Base-by-base conservation (phyloP, 176 grass and related monocot genomes). In the Phoenix dactylifera region DNA sequence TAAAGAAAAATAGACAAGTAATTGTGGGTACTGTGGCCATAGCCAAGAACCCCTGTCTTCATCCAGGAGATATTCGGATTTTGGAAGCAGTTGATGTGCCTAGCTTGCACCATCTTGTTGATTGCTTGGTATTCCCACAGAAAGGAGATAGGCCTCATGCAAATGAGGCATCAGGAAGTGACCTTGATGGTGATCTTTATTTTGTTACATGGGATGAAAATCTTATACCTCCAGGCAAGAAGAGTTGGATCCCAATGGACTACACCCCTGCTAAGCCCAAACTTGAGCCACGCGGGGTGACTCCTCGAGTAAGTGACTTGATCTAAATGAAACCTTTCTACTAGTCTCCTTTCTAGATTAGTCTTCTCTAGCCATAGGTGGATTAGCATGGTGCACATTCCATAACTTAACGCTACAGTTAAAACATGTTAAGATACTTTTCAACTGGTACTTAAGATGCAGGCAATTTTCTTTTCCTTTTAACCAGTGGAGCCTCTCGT, bases 131-230 rank as follows among this genome's bases (percentile, higher is more conserved):
- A 28, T 95, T 95, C 58, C 86, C 90, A 16, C 65, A 77, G 58
- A 89, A 84, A 26, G 90, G 86, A 63, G 90, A 90, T 58, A 86
- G 90, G 67, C 90, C 90, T 53, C 90, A 95, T 68, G 49, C 86
- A 4, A 74, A 95, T 62, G 90, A 95, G 73, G 83, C 90, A 71
- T 95, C 90, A 10, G 90, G 90, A 60, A 95, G 86, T 51, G 90
- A 95, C 72, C 82, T 95, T 77, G 90, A 95, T 74, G 90, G 86
- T 3, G 90, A 95, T 75, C 71, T 89, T 9, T 90, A 95, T 77
- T 95, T 95, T 58, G 86, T 95, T 51, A 77, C 90, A 55, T 95
- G 90, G 86, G 86, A 95, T 61, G 80, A 84, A 23, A 82, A 89
- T 54, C 80, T 95, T 77, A 68, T 87, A 75, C 86, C 90, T 18